Percentiles rank a stretch among this genome's conserved stretches.
Evolutionary conservation across 345 rosid species (phyloP).

Genomic region (Euclidium syriacum): DNA sequence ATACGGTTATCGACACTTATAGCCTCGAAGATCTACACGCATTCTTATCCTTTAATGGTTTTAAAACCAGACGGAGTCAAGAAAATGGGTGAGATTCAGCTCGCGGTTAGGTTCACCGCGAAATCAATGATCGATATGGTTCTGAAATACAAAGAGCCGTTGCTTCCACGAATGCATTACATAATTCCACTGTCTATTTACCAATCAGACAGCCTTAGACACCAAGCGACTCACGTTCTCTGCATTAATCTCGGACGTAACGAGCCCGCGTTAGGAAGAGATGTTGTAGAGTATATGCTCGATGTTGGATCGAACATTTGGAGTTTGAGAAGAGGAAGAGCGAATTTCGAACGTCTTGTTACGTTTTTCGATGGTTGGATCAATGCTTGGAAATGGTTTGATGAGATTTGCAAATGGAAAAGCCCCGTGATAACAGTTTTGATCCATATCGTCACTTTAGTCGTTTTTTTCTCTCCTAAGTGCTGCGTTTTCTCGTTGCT

Average conservation of each 20-base stretch:
- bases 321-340: conserved; percentile 1
- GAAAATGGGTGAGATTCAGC: conserved; percentile 7
- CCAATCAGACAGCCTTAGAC: neutral
- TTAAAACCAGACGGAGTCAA: conserved; percentile 1
- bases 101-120: neutral
- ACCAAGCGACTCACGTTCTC: neutral
- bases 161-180: conserved; percentile 3
- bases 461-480: neutral
- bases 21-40: neutral
- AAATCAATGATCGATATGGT: neutral
- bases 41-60: neutral
- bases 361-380: neutral
- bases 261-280: neutral
- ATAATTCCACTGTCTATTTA: neutral
- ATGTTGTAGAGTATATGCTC: conserved; percentile 9
- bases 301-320: conserved; percentile 7
- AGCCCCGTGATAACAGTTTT: neutral
- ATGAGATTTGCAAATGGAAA: neutral
- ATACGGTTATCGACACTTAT: neutral
- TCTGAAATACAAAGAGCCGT: neutral
- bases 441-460: neutral
- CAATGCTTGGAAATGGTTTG: neutral
- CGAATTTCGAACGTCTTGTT: neutral
- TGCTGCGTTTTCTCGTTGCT: neutral
- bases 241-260: neutral